These are phyloP conservation scores for Parascedosporium putredinis DNA, from an alignment of 2,329 filamentous ascomycete species.

Conservation along the genomic window DNA sequence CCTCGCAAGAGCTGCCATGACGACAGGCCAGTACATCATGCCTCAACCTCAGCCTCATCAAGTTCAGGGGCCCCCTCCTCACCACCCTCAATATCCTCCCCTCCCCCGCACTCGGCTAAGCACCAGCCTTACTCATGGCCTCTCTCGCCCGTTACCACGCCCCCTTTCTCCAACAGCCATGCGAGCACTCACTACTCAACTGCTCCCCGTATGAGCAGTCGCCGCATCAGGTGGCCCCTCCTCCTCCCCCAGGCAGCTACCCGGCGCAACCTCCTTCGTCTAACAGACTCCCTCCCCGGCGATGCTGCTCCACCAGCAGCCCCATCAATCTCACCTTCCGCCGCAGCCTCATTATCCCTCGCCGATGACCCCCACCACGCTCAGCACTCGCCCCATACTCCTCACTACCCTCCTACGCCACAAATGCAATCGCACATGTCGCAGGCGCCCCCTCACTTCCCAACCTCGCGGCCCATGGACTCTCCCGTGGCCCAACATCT, in stretches of 20 bases:
- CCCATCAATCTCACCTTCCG: slow-evolving; percentile 22
- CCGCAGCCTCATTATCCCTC: slow-evolving; percentile 21
- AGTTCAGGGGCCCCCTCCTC: slow-evolving; percentile 18
- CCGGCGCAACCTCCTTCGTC: slow-evolving; percentile 16
- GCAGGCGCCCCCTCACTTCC: slow-evolving; percentile 15
- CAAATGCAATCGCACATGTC: slow-evolving; percentile 13
- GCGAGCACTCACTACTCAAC: slow-evolving; percentile 26
- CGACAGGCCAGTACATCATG: slow-evolving; percentile 28
- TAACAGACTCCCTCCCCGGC: slow-evolving; percentile 18
- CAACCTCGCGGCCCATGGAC: slow-evolving; percentile 7
- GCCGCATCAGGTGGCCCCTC: slow-evolving; percentile 14
- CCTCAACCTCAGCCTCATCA: slow-evolving; percentile 16
- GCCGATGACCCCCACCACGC: slow-evolving; percentile 8
- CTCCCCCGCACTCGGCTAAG: slow-evolving; percentile 16
- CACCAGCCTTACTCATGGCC: slow-evolving; percentile 35
- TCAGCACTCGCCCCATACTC: slow-evolving; percentile 11
- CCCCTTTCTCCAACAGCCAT: slow-evolving; percentile 28
- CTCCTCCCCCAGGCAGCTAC: slow-evolving; percentile 18
- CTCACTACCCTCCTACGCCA: slow-evolving; percentile 20
- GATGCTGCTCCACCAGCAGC: slow-evolving; percentile 12
- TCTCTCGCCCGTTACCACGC: slow-evolving; percentile 44
- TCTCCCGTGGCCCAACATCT: slow-evolving; percentile 26
- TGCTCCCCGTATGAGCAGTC: slow-evolving; percentile 10
- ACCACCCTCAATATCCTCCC: slow-evolving; percentile 15
- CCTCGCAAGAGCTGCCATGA: slow-evolving; percentile 64